Evolutionary conservation across 306 rosid species (phyloP).

Genomic region (Vigna trinervia): DNA sequence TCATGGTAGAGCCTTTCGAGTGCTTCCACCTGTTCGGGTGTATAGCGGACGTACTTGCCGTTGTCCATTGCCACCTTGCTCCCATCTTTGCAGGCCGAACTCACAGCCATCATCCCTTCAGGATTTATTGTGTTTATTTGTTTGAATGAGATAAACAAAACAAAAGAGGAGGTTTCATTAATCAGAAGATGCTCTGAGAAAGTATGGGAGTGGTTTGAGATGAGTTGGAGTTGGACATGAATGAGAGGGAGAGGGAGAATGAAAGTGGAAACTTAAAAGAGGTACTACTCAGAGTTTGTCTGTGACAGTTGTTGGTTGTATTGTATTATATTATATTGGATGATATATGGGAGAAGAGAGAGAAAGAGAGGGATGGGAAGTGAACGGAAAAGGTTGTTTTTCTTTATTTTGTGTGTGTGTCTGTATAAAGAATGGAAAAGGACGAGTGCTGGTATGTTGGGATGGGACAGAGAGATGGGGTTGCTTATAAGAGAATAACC

Average conservation of each 20-base stretch:
- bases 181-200: background rate
- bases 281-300: conserved; percentile 41
- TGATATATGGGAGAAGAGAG: conserved; percentile 10
- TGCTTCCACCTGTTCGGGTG: conserved; percentile 98
- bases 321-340: background rate
- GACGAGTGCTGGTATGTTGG: conserved; percentile 45
- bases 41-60: conserved; percentile 96
- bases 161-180: conserved; percentile 1
- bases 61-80: conserved; percentile 76
- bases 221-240: background rate
- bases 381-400: conserved; percentile 28
- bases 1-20: conserved; percentile 94
- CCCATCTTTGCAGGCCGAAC: conserved; percentile 73
- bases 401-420: background rate
- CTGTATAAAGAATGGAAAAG: conserved; percentile 38
- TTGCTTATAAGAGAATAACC: conserved; percentile 56
- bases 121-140: background rate
- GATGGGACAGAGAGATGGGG: conserved; percentile 39
- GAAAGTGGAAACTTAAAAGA: conserved; percentile 8
- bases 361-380: background rate
- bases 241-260: conserved; percentile 11
- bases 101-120: conserved; percentile 79
- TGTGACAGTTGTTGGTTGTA: conserved; percentile 36
- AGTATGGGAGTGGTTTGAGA: conserved; percentile 1
- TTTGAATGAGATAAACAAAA: background rate